Base-by-base conservation (phyloP, 73 alveolate genomes). In the Paramecium pentaurelia region DNA sequence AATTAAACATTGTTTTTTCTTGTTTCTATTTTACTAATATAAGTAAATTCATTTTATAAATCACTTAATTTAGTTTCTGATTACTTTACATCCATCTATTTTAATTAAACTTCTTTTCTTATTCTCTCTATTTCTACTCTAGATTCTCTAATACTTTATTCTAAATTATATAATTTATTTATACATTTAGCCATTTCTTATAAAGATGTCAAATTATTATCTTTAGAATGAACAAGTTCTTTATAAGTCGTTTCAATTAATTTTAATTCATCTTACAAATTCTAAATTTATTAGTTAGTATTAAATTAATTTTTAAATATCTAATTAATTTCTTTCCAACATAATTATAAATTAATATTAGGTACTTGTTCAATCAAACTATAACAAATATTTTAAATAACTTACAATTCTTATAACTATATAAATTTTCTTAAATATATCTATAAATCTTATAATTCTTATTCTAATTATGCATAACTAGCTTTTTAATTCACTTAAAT, bases 61-160 rank as follows among this genome's bases (percentile, higher is more conserved):
- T 80, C 71, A 25, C 18, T 27, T 27, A 80, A 49, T 44, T 44
- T 28, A 25, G 18, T 25, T 12, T 80, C 91, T 2, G 27, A 80
- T n/a, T 80, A 42, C 25, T 80, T 80, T 44, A 80, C 11, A 14
- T 80, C 91, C 44, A 25, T 28, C 30, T 80, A 49, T 42, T 47
- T 80, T 64, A 45, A 25, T 27, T 80, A 16, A 0, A 47, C 58
- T 25, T 80, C 91, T 49, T 80, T 80, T 44, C 91, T 40, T 27
- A 49, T 47, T 80, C 91, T 42, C 34, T 80, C 91, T 44, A 80
- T 80, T 44, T 80, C 91, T 80, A 80, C 71, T 45, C 91, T 34
- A 25, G 34, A 42, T 32, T 80, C 91, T 32, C 58, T 22, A 1
- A 80, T 47, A 8, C 58, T 44, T 47, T 80, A 44, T 32, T 80